phyloP scores from a whole-genome alignment of 2,329 filamentous ascomycete genomes.

The Exophiala calicioides region DNA sequence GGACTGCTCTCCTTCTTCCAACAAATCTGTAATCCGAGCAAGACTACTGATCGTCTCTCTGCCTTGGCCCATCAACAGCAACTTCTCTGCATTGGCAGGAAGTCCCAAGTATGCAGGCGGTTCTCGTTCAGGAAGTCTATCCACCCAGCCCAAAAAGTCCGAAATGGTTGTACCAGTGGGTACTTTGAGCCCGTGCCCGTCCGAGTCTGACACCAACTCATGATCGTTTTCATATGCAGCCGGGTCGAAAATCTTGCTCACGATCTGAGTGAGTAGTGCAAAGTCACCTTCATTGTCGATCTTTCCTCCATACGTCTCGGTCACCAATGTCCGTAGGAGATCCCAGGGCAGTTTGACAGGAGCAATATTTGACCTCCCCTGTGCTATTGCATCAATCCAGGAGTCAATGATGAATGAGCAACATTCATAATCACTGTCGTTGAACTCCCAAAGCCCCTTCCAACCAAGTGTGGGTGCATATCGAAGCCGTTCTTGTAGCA shows the following conservation, averaged over 20 bases:
- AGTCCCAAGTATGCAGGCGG: conserved; percentile 93
- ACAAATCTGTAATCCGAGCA: conserved; percentile 77
- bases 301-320: conserved; percentile 96
- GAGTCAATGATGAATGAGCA: conserved; percentile 93
- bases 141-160: conserved; percentile 90
- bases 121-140: conserved; percentile 87
- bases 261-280: conserved; percentile 68
- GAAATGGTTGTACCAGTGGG: conserved; percentile 78
- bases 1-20: conserved; percentile 92
- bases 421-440: conserved; percentile 99
- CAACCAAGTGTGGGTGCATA: conserved; percentile 93
- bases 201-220: conserved; percentile 74
- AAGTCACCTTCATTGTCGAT: conserved; percentile 91
- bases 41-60: conserved; percentile 81
- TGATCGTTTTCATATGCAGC: conserved; percentile 90
- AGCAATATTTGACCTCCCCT: conserved; percentile 86
- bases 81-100: conserved; percentile 93
- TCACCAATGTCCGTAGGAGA: conserved; percentile 85
- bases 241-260: conserved; percentile 76
- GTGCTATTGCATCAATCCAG: conserved; percentile 82
- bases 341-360: conserved; percentile 95
- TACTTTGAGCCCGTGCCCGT: conserved; percentile 65
- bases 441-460: conserved; percentile 99
- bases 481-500: conserved; percentile 89
- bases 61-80: conserved; percentile 85